Percentiles rank a stretch among this genome's conserved stretches.
These are phyloP conservation scores for Odontarrhena argentea DNA, from an alignment of 345 rosid species.

Conservation along the genomic window DNA sequence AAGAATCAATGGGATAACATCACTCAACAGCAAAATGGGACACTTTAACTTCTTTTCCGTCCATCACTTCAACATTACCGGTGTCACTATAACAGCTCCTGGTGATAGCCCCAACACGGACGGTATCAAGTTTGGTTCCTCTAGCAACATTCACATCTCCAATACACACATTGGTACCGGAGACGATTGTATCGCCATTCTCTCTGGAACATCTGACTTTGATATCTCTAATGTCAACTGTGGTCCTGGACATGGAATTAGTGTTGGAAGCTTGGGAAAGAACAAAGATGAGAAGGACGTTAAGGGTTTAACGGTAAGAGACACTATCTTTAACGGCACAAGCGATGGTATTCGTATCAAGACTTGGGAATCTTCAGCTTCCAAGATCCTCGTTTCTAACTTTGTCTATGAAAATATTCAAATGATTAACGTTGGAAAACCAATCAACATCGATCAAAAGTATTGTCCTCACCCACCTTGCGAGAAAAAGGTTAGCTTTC, in stretches of 20 bases:
- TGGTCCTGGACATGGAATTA: conserved; percentile 40
- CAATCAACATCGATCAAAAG: conserved; percentile 34
- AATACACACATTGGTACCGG: conserved; percentile 34
- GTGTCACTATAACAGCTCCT: conserved; percentile 32
- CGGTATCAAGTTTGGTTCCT: conserved; percentile 38
- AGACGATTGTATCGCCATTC: conserved; percentile 41
- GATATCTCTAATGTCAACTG: conserved; percentile 34
- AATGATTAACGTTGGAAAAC: conserved; percentile 35
- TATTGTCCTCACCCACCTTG: conserved; percentile 38
- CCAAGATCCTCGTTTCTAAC: conserved; percentile 27
- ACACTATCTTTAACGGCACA: conserved; percentile 29
- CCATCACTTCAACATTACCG: conserved; percentile 31
- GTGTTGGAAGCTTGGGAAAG: conserved; percentile 40
- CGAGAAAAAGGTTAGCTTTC: conserved; percentile 19
- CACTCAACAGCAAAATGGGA: conserved; percentile 39
- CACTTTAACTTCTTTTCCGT: conserved; percentile 34
- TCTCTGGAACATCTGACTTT: conserved; percentile 30
- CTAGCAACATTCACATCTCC: conserved; percentile 28
- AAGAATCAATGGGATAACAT: conserved; percentile 34
- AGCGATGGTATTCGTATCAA: conserved; percentile 39
- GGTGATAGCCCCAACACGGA: conserved; percentile 39
- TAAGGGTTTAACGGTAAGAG: conserved; percentile 6
- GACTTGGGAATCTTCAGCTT: conserved; percentile 37
- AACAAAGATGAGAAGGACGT: conserved; percentile 34
- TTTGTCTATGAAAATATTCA: conserved; percentile 34